Percentiles rank a stretch among this genome's conserved stretches.
Evolutionary conservation across 352 stramenopile genomes (phyloP).

Genomic region (Globisporangium echinulatum): DNA sequence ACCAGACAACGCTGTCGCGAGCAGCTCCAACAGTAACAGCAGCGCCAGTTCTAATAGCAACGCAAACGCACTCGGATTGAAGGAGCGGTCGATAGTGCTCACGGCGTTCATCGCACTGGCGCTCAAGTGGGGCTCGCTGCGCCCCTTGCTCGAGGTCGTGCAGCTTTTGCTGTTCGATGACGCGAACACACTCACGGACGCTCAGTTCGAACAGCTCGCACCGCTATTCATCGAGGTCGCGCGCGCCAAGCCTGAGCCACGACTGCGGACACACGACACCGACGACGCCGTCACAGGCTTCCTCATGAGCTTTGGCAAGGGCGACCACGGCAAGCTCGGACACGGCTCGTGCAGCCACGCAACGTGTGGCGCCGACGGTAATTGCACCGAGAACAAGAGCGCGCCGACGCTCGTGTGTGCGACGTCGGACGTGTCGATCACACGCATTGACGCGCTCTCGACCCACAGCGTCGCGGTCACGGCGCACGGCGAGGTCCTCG

Average conservation of each 20-base stretch:
- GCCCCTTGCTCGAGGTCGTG: conserved; percentile 40
- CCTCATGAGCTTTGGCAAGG: conserved; percentile 83
- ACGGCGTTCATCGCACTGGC: conserved; percentile 53
- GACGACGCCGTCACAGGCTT: conserved; percentile 33
- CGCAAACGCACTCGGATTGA: conserved; percentile 3
- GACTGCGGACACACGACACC: conserved; percentile 12
- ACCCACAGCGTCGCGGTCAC: conserved; percentile 79
- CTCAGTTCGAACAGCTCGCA: conserved; percentile 21
- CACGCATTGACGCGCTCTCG: conserved; percentile 77
- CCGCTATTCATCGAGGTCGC: conserved; percentile 39
- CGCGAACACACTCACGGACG: conserved; percentile 4
- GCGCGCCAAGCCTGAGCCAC: conserved; percentile 19
- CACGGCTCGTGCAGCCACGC: conserved; percentile 66
- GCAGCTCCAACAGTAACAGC: neutral
- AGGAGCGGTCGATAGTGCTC: conserved; percentile 28
- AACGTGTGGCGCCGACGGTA: conserved; percentile 49
- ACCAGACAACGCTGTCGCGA: neutral
- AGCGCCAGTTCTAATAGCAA: neutral
- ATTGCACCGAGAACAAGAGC: conserved; percentile 82
- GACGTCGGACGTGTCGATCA: conserved; percentile 39
- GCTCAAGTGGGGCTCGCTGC: conserved; percentile 61
- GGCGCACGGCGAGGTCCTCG: conserved; percentile 50
- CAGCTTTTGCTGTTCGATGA: conserved; percentile 31
- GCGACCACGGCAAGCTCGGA: conserved; percentile 77
- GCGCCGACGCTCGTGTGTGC: conserved; percentile 55